Percentiles rank a stretch among this genome's conserved stretches.
Conservation (phyloP, 345 rosid genomes). For the Isatis tinctoria region DNA sequence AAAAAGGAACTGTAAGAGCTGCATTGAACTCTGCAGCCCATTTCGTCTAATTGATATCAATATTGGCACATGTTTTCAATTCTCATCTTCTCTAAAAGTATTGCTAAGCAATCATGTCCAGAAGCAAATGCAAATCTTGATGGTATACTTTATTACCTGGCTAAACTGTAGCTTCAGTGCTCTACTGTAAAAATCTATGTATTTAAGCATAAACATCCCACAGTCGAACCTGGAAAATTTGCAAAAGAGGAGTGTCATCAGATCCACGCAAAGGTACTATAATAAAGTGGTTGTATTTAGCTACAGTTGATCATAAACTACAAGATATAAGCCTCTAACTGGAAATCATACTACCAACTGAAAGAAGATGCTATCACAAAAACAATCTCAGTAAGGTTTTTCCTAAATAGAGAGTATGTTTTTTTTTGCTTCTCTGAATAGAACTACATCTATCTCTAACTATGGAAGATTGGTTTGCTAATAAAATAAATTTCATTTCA, state of each 20-base stretch:
- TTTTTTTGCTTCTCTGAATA: background rate
- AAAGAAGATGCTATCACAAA: background rate
- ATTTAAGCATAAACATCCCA: slow-evolving; percentile 94
- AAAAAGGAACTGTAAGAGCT: slow-evolving; percentile 88
- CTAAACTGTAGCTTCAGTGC: slow-evolving; percentile 64
- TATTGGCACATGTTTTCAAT: too few relatives aligned
- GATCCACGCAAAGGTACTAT: background rate
- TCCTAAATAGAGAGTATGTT: too few relatives aligned
- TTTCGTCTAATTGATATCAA: too few relatives aligned
- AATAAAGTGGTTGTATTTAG: background rate
- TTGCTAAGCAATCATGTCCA: background rate
- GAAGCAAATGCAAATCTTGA: background rate
- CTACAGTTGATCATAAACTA: background rate
- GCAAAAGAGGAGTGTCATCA: background rate
- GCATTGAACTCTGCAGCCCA: slow-evolving; percentile 99
- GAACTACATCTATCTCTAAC: background rate
- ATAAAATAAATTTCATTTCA: background rate
- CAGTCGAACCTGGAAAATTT: slow-evolving; percentile 63
- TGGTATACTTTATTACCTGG: slow-evolving; percentile 47
- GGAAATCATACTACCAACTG: background rate
- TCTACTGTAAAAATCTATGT: slow-evolving; percentile 83
- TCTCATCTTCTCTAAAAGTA: background rate
- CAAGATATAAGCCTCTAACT: background rate
- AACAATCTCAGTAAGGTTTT: background rate
- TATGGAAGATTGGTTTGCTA: background rate